A percentile compares a stretch with the other conserved stretches of the same genome.
phyloP scores from a whole-genome alignment of 495 filamentous ascomycete genomes.

The Hyaloscypha finlandica region DNA sequence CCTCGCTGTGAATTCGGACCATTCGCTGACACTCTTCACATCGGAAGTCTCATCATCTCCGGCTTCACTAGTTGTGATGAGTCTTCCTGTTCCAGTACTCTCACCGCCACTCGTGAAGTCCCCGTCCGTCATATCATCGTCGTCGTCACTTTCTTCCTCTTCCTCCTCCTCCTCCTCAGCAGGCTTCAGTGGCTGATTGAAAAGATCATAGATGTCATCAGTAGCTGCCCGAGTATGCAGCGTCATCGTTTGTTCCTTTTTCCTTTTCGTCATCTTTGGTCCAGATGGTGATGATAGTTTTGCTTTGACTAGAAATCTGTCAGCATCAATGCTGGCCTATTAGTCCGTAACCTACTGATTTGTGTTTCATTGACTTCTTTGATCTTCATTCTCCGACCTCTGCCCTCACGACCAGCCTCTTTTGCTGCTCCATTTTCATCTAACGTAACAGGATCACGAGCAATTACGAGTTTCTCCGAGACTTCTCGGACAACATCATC shows the following conservation, averaged over 20 bases:
- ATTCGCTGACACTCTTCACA: constrained; percentile 70
- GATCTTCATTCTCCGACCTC: constrained; percentile 68
- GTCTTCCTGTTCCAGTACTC: constrained; percentile 73
- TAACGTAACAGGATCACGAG: constrained; percentile 43
- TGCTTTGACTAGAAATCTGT: constrained; percentile 68
- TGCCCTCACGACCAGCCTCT: constrained; percentile 24
- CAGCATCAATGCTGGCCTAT: neutral
- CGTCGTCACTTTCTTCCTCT: constrained; percentile 62
- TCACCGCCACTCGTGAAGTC: constrained; percentile 83
- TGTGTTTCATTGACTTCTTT: constrained; percentile 82
- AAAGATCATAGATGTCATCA: constrained; percentile 95
- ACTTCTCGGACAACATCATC: constrained; percentile 26
- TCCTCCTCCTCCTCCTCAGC: constrained; percentile 42
- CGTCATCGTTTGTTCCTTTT: constrained; percentile 90
- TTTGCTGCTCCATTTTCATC: constrained; percentile 52
- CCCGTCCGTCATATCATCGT: constrained; percentile 60
- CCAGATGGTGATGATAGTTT: constrained; percentile 85
- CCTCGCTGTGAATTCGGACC: constrained; percentile 80
- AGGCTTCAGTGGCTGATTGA: constrained; percentile 82
- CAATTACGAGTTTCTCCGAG: constrained; percentile 46
- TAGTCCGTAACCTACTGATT: constrained; percentile 60
- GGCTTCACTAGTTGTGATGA: constrained; percentile 44
- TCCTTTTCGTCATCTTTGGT: constrained; percentile 74
- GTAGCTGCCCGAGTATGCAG: constrained; percentile 93
- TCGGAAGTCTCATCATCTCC: constrained; percentile 58